These are phyloP conservation scores for Teunomyces lycoperdinae DNA, from an alignment of 805 yeast species.

Conservation along the genomic window DNA sequence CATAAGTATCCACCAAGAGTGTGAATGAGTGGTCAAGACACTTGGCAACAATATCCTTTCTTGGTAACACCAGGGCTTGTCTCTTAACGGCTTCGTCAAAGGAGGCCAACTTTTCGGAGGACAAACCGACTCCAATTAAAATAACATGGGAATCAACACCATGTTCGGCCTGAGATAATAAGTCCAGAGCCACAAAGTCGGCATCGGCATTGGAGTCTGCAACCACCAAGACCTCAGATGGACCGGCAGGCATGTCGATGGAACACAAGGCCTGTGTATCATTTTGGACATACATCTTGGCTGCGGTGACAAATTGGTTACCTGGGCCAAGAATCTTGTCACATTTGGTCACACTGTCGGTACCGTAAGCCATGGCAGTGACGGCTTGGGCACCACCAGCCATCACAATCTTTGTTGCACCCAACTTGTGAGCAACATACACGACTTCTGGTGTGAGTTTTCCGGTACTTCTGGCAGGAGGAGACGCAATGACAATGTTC, in stretches of 20 bases:
- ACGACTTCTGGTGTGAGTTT: constrained; percentile 94
- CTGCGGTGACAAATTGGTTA: constrained; percentile 98
- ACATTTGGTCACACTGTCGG: constrained; percentile 86
- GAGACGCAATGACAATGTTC: constrained; percentile 89
- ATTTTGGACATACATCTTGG: constrained; percentile 95
- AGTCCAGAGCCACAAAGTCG: constrained; percentile 94
- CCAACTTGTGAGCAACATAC: constrained; percentile 93
- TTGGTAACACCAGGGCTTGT: constrained; percentile 83
- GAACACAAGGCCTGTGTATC: constrained; percentile 94
- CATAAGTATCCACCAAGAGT: constrained; percentile 61
- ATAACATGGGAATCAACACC: constrained; percentile 98
- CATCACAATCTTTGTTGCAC: constrained; percentile 83
- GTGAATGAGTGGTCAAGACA: constrained; percentile 91
- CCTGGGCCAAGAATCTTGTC: constrained; percentile 99
- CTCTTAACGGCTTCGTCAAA: constrained; percentile 79
- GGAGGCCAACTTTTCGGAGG: constrained; percentile 54
- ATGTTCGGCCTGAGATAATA: constrained; percentile 97
- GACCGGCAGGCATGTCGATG: constrained; percentile 99
- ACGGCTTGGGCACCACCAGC: constrained; percentile 99
- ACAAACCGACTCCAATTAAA: constrained; percentile 75
- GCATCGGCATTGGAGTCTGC: constrained; percentile 89
- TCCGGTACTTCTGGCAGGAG: constrained; percentile 88
- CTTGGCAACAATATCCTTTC: constrained; percentile 89
- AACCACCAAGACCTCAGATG: constrained; percentile 94
- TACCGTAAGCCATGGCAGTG: constrained; percentile 98